Base-by-base conservation (phyloP, 2,329 filamentous ascomycete species). In the Myriosclerotinia duriaeana region DNA sequence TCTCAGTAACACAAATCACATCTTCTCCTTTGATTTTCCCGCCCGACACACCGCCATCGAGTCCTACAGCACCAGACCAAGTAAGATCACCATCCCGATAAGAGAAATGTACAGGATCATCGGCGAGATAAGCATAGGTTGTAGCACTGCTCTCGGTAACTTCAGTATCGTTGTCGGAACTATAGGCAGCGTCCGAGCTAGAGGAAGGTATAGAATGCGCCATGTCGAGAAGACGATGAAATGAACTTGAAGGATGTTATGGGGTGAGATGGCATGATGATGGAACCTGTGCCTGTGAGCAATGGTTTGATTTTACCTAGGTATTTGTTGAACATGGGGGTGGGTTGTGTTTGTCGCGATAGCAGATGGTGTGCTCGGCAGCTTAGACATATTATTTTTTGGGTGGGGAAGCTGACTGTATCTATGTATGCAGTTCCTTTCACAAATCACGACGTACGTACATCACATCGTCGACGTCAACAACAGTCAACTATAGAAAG, bases 1-100 rank as follows among this genome's bases (percentile, higher is more conserved):
- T 68, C 59, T 66, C 69, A 9, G 69, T 69, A 42, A 79, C 71
- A 34, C 73, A 71, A 22, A 79, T 68, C 30, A 79, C 70, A 60
- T 78, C 74, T 60, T 77, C 76, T 44, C 72, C 55, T 52, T 72
- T 74, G 22, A 78, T 60, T 34, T 59, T 68, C 4, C 55, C 68
- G 8, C n/a, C 48, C n/a, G 56, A 46, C 26, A 42, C 34, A 30
- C 48, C n/a, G n/a, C 56, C 56, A 55, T 66, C 64, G 6, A 26
- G 5, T 17, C 46, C 64, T 20, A 53, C 48, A 17, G 40, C 58
- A 20, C 40, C 46, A 17, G 40, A 64, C 70, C 67, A 69, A 9
- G 50, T 53, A 17, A 73, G 60, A 30, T 54, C 53, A 15, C 71
- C 70, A 42, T 70, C 50, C 38, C 60, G 53, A 63, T 73, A 70